These are phyloP conservation scores for Athelia sp. DNA, from an alignment of 1,284 basidiomycete species.

Conservation along the genomic window DNA sequence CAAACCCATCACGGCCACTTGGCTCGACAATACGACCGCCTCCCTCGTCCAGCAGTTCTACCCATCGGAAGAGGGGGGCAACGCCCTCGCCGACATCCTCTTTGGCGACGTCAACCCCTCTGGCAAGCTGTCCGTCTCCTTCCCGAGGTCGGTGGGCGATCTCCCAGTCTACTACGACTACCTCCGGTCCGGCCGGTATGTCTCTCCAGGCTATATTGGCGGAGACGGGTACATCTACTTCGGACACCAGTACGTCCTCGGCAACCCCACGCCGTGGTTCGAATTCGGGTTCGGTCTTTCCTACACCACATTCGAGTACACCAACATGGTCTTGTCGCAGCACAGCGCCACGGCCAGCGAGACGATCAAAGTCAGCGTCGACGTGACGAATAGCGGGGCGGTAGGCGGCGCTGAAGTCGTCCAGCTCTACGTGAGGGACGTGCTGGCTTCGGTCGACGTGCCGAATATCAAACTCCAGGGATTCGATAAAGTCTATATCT, in stretches of 20 bases:
- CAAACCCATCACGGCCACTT: constrained; percentile 64
- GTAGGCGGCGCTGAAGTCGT: constrained; percentile 56
- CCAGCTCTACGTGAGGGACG: constrained; percentile 32
- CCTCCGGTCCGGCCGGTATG: constrained; percentile 50
- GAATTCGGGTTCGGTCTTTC: constrained; percentile 63
- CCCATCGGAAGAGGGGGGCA: constrained; percentile 62
- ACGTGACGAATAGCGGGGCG: constrained; percentile 52
- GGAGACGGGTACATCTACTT: constrained; percentile 49
- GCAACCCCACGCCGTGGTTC: constrained; percentile 56
- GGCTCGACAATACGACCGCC: constrained; percentile 63
- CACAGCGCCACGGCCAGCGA: constrained; percentile 39
- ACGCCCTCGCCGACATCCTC: constrained; percentile 59
- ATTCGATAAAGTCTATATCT: no score
- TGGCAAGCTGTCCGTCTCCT: constrained; percentile 62
- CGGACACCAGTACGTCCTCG: constrained; percentile 61
- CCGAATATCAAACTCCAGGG: no score
- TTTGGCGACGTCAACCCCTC: constrained; percentile 67
- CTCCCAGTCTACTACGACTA: constrained; percentile 65
- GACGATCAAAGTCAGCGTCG: constrained; percentile 51
- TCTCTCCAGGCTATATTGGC: constrained; percentile 45
- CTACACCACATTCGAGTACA: constrained; percentile 60
- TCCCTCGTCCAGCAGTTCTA: constrained; percentile 72
- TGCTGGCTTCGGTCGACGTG: no score
- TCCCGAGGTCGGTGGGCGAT: constrained; percentile 61
- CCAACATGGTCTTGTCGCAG: constrained; percentile 41